Conservation (phyloP, 2,329 filamentous ascomycete genomes). For the Cryphonectria radicalis region DNA sequence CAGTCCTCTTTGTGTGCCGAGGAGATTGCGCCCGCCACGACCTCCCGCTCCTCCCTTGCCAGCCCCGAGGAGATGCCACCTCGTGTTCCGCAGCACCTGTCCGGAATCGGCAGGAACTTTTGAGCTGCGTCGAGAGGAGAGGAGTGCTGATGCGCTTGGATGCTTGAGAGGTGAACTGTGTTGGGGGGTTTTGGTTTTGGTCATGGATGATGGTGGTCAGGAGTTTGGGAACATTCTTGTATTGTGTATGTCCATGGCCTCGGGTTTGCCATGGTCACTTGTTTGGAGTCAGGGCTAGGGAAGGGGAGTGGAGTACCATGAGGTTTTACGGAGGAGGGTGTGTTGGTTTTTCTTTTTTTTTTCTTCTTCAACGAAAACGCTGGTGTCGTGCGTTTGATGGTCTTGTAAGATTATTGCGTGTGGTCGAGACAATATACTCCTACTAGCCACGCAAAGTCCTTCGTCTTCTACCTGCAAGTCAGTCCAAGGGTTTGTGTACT, state of each 20-base stretch:
- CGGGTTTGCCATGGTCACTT: not conserved
- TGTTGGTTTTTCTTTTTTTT: not conserved
- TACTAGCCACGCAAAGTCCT: not conserved
- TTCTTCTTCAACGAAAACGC: not conserved
- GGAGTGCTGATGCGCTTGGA: not conserved
- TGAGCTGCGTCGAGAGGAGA: not conserved
- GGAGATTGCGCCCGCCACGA: conserved; percentile 11
- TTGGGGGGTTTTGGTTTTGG: too few species aligned
- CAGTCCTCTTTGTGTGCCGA: conserved; percentile 19
- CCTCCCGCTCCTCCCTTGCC: not conserved
- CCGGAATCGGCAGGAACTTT: not conserved
- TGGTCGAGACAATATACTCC: not conserved
- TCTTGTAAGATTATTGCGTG: not conserved
- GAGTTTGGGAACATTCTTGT: not conserved
- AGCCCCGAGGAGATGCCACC: conserved; percentile 6
- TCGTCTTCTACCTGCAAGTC: not conserved
- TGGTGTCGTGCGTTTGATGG: not conserved
- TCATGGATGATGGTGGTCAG: too few species aligned
- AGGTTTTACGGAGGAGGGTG: not conserved
- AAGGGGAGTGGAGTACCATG: not conserved
- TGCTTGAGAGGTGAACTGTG: too few species aligned
- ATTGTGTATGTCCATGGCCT: not conserved
- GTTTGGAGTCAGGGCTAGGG: not conserved
- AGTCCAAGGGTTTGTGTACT: fast-evolving
- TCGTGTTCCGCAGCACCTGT: conserved; percentile 18